phyloP scores from a whole-genome alignment of 1,284 basidiomycete genomes.

The Melampsora americana region DNA sequence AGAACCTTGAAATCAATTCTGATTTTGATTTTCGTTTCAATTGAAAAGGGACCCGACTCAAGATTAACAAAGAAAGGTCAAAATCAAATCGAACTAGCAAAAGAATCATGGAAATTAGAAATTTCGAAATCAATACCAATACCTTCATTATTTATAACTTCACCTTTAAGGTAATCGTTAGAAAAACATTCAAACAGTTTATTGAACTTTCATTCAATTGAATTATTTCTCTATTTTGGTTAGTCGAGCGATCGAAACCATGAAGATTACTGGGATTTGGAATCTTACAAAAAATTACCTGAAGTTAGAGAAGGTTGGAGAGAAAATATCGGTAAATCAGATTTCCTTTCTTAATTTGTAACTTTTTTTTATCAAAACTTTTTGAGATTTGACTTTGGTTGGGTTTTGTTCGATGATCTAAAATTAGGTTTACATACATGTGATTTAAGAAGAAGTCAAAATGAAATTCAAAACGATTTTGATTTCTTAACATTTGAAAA shows the following conservation, averaged over 20 bases:
- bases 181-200: no score
- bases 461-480: constrained; percentile 20
- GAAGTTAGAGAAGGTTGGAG: constrained; percentile 27
- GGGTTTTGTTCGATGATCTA: neutral
- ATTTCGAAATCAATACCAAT: constrained; percentile 1
- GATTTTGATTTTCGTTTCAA: neutral
- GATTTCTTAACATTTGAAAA: constrained; percentile 19
- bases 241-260: constrained; percentile 38
- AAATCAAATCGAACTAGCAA: constrained; percentile 6
- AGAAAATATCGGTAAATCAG: constrained; percentile 27
- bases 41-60: constrained; percentile 34
- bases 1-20: no score
- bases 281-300: neutral
- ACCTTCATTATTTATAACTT: constrained; percentile 33
- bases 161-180: constrained; percentile 31
- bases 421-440: constrained; percentile 38
- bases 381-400: neutral
- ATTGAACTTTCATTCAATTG: neutral
- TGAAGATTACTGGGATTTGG: constrained; percentile 31
- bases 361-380: neutral
- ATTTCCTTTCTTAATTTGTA: neutral
- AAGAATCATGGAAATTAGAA: constrained; percentile 31
- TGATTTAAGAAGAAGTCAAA: constrained; percentile 19
- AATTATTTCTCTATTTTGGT: neutral
- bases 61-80: constrained; percentile 18